These are phyloP conservation scores for Pouteria glomerata DNA, from an alignment of 148 eudicot species.

Conservation along the genomic window DNA sequence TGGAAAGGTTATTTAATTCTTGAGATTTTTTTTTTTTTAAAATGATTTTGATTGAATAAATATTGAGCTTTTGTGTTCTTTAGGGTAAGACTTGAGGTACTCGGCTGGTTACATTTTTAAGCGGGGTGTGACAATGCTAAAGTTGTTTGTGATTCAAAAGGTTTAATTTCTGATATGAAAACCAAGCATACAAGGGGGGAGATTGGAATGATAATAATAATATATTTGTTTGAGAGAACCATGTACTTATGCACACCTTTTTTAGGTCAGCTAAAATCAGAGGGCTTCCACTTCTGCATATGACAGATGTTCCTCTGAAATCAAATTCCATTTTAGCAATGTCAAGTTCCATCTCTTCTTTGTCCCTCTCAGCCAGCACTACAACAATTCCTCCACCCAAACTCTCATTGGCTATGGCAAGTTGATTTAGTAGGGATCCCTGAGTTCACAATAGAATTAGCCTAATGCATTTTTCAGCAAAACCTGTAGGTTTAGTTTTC, in stretches of 20 bases:
- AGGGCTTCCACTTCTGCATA: slow-evolving; percentile 66
- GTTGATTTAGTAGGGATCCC: slow-evolving; percentile 56
- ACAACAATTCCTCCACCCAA: slow-evolving; percentile 56
- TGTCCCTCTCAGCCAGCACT: slow-evolving; percentile 56
- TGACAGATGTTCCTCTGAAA: slow-evolving; percentile 60
- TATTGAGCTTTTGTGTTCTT: too few species aligned
- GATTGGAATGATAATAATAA: background rate
- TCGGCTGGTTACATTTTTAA: too few species aligned
- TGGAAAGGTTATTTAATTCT: too few species aligned
- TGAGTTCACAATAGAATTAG: slow-evolving; percentile 8
- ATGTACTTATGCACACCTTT: slow-evolving; percentile 27
- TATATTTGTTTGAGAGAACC: background rate
- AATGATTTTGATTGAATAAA: too few species aligned
- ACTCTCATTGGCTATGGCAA: slow-evolving; percentile 54
- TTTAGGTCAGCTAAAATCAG: slow-evolving; percentile 55
- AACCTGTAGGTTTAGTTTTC: background rate
- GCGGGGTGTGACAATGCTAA: too few species aligned
- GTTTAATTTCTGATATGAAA: background rate
- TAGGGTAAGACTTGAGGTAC: too few species aligned
- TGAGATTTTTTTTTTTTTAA: too few species aligned
- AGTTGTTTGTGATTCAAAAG: background rate
- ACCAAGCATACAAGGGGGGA: background rate
- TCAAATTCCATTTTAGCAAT: slow-evolving; percentile 62
- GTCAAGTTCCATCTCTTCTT: slow-evolving; percentile 63
- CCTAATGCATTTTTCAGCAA: background rate